These are phyloP conservation scores for Stagonosporopsis rhizophila DNA, from an alignment of 2,329 filamentous ascomycete species.

Conservation along the genomic window DNA sequence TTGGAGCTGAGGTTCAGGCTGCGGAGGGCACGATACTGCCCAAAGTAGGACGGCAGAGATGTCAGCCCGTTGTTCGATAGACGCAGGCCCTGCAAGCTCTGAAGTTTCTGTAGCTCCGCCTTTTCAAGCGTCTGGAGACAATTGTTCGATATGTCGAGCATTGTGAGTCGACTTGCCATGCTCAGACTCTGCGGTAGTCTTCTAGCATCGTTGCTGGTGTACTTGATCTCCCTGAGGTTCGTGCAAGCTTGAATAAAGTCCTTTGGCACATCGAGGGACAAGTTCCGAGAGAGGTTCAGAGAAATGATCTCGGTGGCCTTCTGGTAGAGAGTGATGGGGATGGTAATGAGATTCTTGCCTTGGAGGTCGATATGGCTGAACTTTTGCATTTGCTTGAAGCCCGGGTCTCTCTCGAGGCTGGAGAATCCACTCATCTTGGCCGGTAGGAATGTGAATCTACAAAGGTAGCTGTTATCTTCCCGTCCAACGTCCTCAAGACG, in stretches of 20 bases:
- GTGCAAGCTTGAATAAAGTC: conserved; percentile 96
- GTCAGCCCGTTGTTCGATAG: conserved; percentile 91
- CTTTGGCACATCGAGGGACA: conserved; percentile 89
- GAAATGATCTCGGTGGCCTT: conserved; percentile 93
- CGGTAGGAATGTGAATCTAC: conserved; percentile 93
- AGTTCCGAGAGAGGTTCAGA: conserved; percentile 89
- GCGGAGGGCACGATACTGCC: conserved; percentile 77
- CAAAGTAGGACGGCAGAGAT: conserved; percentile 81
- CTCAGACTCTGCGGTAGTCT: conserved; percentile 84
- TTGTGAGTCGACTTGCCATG: conserved; percentile 80
- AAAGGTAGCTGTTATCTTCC: conserved; percentile 97
- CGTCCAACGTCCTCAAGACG: conserved; percentile 90
- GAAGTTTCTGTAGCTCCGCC: conserved; percentile 77
- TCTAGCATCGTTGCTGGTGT: conserved; percentile 90
- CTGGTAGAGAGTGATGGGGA: conserved; percentile 91
- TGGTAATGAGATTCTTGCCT: conserved; percentile 88
- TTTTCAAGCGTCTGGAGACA: conserved; percentile 85
- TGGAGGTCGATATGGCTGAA: conserved; percentile 93
- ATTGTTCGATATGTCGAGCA: conserved; percentile 95
- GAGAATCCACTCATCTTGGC: conserved; percentile 82
- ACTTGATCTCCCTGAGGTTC: conserved; percentile 93
- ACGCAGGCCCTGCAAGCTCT: conserved; percentile 84
- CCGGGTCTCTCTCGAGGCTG: conserved; percentile 76
- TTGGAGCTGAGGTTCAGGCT: conserved; percentile 95
- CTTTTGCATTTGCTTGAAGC: conserved; percentile 82